Conservation (phyloP, 306 rosid genomes). For the Quercus parvula region DNA sequence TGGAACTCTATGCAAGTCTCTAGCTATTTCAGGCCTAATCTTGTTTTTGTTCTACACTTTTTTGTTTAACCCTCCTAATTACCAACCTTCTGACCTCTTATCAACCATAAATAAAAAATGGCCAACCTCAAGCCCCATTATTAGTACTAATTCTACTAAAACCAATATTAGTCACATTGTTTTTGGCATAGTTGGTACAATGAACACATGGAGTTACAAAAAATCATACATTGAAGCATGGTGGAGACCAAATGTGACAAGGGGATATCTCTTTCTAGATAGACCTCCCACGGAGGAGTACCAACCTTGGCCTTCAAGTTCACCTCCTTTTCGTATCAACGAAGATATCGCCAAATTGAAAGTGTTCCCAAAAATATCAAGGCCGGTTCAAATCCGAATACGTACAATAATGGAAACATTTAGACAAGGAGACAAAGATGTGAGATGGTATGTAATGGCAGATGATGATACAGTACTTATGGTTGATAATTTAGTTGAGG, state of each 20-base stretch:
- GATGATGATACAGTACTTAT: slow-evolving; percentile 45
- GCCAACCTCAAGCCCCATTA: neutral
- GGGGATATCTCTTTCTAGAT: slow-evolving; percentile 47
- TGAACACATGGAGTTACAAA: slow-evolving; percentile 42
- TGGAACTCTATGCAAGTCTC: slow-evolving; percentile 21
- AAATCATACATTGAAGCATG: slow-evolving; percentile 34
- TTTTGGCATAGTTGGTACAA: slow-evolving; percentile 35
- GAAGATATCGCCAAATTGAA: slow-evolving; percentile 15
- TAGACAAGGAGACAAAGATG: slow-evolving; percentile 25
- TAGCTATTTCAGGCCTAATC: slow-evolving; percentile 24
- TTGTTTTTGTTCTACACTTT: slow-evolving; percentile 24
- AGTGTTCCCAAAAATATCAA: neutral
- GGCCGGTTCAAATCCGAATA: slow-evolving; percentile 23
- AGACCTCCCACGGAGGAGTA: slow-evolving; percentile 28
- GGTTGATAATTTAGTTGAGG: slow-evolving; percentile 42
- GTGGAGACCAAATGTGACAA: slow-evolving; percentile 43
- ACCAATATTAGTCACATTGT: slow-evolving; percentile 37
- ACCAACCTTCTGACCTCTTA: slow-evolving; percentile 25
- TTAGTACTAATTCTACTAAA: neutral
- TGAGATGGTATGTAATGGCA: slow-evolving; percentile 51
- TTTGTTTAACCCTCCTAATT: neutral
- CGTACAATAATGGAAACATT: slow-evolving; percentile 30
- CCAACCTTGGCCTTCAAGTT: slow-evolving; percentile 40
- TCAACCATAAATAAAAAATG: slow-evolving; percentile 22
- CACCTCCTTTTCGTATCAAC: slow-evolving; percentile 39